phyloP scores from a whole-genome alignment of 2,329 filamentous ascomycete species.

The Conoideocrella luteorostrata region DNA sequence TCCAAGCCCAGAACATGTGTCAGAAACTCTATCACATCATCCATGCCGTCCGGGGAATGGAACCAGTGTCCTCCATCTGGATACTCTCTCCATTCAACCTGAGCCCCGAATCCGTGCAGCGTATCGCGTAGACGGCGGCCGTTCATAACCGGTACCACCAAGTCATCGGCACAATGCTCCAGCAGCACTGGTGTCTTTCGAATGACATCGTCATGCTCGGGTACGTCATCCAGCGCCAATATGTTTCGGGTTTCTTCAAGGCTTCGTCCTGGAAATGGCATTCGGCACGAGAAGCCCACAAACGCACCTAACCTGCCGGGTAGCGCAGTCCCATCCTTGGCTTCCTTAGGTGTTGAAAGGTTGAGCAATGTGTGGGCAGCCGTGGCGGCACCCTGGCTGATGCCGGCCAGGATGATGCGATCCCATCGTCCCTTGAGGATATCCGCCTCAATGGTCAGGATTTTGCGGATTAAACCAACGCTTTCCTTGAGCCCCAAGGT shows the following conservation, averaged over 20 bases:
- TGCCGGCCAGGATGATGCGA: slow-evolving; percentile 36
- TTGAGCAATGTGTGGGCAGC: slow-evolving; percentile 31
- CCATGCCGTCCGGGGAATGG: slow-evolving; percentile 34
- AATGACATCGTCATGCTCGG: slow-evolving; percentile 25
- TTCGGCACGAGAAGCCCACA: slow-evolving; percentile 31
- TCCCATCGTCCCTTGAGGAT: slow-evolving; percentile 30
- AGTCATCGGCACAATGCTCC: slow-evolving; percentile 39
- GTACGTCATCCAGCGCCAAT: slow-evolving; percentile 20
- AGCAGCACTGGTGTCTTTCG: slow-evolving; percentile 36
- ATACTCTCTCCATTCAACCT: slow-evolving; percentile 36
- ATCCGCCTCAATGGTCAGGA: slow-evolving; percentile 29
- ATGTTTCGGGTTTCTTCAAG: slow-evolving; percentile 25
- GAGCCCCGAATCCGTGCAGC: slow-evolving; percentile 29
- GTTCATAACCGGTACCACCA: slow-evolving; percentile 29
- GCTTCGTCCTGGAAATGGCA: slow-evolving; percentile 27
- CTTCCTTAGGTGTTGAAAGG: slow-evolving; percentile 18
- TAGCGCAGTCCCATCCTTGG: not conserved
- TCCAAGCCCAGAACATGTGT: not conserved
- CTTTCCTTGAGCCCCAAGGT: slow-evolving; percentile 32
- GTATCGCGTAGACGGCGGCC: slow-evolving; percentile 29
- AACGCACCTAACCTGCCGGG: slow-evolving; percentile 22
- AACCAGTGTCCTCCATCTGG: slow-evolving; percentile 37
- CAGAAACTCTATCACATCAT: slow-evolving; percentile 33
- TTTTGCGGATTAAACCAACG: slow-evolving; percentile 22
- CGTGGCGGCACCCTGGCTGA: slow-evolving; percentile 40